phyloP scores from a whole-genome alignment of 2,329 filamentous ascomycete species.

The Alternaria longipes region DNA sequence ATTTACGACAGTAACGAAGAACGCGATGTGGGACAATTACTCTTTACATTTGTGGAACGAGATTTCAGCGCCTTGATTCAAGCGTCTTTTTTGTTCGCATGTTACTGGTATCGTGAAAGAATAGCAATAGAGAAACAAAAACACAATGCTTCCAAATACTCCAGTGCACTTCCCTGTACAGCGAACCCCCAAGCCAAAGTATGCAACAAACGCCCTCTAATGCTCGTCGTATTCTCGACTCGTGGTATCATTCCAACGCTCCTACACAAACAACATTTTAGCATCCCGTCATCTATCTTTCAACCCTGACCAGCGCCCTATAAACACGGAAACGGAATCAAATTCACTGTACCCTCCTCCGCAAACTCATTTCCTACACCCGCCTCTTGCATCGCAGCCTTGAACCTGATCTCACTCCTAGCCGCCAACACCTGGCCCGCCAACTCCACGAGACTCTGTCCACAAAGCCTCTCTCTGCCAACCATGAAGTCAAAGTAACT shows the following conservation, averaged over 20 bases:
- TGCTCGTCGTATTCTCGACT: background rate
- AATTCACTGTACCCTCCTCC: slow-evolving; percentile 7
- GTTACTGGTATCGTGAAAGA: background rate
- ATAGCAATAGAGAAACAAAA: background rate
- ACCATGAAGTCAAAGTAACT: slow-evolving; percentile 37
- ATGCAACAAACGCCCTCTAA: slow-evolving; percentile 1
- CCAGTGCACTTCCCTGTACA: background rate
- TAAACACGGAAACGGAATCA: slow-evolving; percentile 9
- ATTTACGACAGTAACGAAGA: slow-evolving; percentile 1
- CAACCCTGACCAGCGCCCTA: background rate
- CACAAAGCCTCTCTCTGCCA: slow-evolving; percentile 20
- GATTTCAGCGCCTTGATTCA: background rate
- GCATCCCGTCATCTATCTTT: background rate
- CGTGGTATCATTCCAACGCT: slow-evolving; percentile 1
- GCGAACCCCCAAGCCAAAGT: background rate
- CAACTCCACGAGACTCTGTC: slow-evolving; percentile 33
- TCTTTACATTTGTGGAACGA: background rate
- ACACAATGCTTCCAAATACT: background rate
- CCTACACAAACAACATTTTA: background rate
- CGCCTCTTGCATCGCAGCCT: slow-evolving; percentile 29
- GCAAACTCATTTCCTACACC: slow-evolving; percentile 20
- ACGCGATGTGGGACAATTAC: background rate
- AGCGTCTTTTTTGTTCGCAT: background rate
- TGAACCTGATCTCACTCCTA: slow-evolving; percentile 38
- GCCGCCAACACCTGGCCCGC: slow-evolving; percentile 43